Evolutionary conservation across 768 basidiomycete genomes (phyloP).

Genomic region (Lactarius sp.): DNA sequence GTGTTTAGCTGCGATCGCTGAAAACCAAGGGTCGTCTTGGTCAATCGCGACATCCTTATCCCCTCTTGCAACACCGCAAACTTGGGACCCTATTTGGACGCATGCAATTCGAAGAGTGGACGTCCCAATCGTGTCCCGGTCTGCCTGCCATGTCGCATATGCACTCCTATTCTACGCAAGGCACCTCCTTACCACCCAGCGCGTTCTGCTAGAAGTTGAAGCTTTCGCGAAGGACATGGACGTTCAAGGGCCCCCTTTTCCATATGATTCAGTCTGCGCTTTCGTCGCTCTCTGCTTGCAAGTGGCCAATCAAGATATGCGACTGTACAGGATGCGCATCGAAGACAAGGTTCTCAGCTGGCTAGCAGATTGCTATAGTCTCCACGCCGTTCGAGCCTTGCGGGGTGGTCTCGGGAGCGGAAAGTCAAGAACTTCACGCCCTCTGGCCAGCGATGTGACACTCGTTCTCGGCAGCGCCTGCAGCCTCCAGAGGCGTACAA

Average conservation of each 20-base stretch:
- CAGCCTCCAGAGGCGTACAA: conserved; percentile 43
- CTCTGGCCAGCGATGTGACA: conserved; percentile 57
- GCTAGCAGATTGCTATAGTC: conserved; percentile 69
- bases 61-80: conserved; percentile 14
- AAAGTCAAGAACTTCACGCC: conserved; percentile 44
- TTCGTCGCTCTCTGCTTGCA: conserved; percentile 68
- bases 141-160: conserved; percentile 69
- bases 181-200: conserved; percentile 48
- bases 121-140: conserved; percentile 64
- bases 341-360: conserved; percentile 83
- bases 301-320: conserved; percentile 74
- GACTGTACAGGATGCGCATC: conserved; percentile 78
- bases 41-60: conserved; percentile 10
- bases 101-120: conserved; percentile 72
- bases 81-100: conserved; percentile 79
- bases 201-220: conserved; percentile 70
- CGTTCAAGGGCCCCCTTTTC: conserved; percentile 83
- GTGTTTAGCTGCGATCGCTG: conserved; percentile 67
- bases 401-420: conserved; percentile 36
- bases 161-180: conserved; percentile 45
- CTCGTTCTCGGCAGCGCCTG: conserved; percentile 61
- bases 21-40: conserved; percentile 19
- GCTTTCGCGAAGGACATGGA: conserved; percentile 75
- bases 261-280: conserved; percentile 85
- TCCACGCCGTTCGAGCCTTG: conserved; percentile 34